Conservation (phyloP, 441 rosid genomes). For the Erodium texanum region DNA sequence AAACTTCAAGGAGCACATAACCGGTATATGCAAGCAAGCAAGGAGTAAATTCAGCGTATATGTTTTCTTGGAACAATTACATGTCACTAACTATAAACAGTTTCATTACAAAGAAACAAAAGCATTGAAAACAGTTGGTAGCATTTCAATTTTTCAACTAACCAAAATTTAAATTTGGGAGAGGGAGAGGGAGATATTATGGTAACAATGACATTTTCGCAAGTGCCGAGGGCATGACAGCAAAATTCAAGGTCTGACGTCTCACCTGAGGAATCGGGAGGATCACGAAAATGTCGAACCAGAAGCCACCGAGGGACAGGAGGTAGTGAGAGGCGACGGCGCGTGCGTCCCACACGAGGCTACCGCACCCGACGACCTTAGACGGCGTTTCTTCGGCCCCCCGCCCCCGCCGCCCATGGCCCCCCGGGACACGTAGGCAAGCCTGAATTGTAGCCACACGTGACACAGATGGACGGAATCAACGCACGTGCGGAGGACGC, state of each 20-base stretch:
- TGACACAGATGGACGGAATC: constrained; percentile 49
- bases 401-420: no score
- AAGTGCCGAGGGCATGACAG: no score
- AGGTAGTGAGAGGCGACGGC: constrained; percentile 51
- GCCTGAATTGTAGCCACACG: constrained; percentile 62
- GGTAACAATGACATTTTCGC: no score
- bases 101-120: no score
- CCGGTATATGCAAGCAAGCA: no score
- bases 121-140: neutral
- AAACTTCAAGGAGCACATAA: no score
- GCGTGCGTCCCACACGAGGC: constrained; percentile 77
- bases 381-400: constrained; percentile 44
- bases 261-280: constrained; percentile 84
- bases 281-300: constrained; percentile 63
- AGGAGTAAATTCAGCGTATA: no score
- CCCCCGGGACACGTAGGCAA: constrained; percentile 73
- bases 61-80: no score
- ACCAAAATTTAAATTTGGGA: no score
- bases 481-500: constrained; percentile 43
- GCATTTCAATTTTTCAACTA: neutral
- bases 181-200: no score
- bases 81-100: no score
- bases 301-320: constrained; percentile 49
- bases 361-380: constrained; percentile 72
- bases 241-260: no score